These are phyloP conservation scores for Solanum paucissectum DNA, from an alignment of 257 asterid species.

Conservation along the genomic window DNA sequence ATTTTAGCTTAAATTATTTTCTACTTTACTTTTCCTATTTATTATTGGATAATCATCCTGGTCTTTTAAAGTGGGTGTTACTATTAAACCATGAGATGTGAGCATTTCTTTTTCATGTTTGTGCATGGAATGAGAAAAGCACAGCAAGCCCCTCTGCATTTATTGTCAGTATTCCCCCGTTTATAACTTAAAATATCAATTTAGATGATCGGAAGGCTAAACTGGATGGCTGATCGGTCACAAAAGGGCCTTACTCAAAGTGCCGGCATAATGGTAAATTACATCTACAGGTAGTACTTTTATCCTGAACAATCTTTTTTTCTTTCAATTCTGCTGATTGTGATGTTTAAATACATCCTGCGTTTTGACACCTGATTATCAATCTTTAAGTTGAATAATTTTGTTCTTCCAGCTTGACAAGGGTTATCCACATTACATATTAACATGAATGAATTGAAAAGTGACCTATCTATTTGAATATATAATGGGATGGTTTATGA, in stretches of 20 bases:
- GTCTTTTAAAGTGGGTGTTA: not conserved
- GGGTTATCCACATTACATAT: not conserved
- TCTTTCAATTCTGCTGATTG: not conserved
- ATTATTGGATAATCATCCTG: not conserved
- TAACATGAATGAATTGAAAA: not conserved
- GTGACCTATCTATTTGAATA: not conserved
- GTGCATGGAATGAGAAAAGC: not conserved
- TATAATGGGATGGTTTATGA: not conserved
- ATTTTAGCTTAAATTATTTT: not conserved
- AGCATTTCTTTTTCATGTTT: not conserved
- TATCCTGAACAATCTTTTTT: not conserved
- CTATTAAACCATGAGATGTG: not conserved
- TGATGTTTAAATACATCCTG: not conserved
- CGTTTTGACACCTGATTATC: not conserved
- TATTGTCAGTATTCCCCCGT: not conserved
- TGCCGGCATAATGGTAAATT: conserved; percentile 92
- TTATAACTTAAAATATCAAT: not conserved
- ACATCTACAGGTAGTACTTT: conserved; percentile 57
- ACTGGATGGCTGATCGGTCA: conserved; percentile 96
- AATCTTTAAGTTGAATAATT: not conserved
- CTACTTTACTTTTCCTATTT: not conserved
- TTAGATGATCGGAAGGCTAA: conserved; percentile 80
- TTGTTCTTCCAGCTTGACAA: not conserved
- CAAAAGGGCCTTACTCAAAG: conserved; percentile 77
- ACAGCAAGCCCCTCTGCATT: not conserved